Evolutionary conservation across 305 asterid genomes (phyloP), one percentile per base, ranked within the genome.

Genomic region (Ajuga reptans): DNA sequence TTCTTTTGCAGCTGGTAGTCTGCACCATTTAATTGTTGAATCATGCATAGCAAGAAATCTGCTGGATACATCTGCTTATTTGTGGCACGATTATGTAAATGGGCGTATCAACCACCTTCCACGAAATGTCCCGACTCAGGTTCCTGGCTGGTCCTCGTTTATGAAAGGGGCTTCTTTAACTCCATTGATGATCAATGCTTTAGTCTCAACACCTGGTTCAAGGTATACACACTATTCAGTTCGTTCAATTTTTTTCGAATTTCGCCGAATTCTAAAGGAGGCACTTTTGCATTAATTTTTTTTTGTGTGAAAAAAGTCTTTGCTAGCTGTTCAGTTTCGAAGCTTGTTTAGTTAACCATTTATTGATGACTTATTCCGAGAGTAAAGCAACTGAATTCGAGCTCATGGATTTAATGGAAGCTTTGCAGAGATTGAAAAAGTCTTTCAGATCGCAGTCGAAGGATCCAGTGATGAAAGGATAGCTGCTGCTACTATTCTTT

Each of bases 341-440:
- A 46, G 53, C 53, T 46, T n/a, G 3, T 73, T 72, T 77, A 69
- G 69, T 71, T 78, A 64, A 79, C 72, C 68, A 71, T 75, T 74
- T 73, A 51, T 77, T 77, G 64, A 78, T 78, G 80, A 75, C 74
- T 82, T 78, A 59, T 72, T 76, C 77, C 75, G 70, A 83, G 86
- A 71, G 78, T 81, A 84, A 80, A 80, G 84, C 86, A 85, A 91
- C 96, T 89, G 84, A 89, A 91, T 69, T 85, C 81, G 78, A 84
- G 88, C 90, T 88, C 89, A 87, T 92, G 88, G 85, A 82, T 86
- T 77, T 86, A 79, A 86, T 86, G 92, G 87, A 92, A 92, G 98
- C 94, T 90, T 90, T 75, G 92, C 92, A 83, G 98, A 92, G 83
- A 84, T 90, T 6, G 86, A 92, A 80, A 92, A 90, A 85, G 83